Base-by-base conservation (phyloP, 176 grass and related monocot species). In the Carex parvula region DNA sequence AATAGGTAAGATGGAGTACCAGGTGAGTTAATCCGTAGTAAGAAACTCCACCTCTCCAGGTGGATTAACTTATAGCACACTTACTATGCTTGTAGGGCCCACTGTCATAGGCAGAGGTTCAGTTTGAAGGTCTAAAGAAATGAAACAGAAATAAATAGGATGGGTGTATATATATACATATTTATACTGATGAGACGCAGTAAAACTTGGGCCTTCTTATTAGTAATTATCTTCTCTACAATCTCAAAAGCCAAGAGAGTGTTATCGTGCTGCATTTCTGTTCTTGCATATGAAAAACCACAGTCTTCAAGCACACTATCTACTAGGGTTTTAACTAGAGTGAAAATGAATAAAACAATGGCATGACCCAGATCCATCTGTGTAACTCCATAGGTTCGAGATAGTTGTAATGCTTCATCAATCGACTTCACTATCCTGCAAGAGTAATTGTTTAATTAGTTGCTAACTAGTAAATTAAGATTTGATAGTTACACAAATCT, bases 371-470 rank as follows among this genome's bases (percentile, higher is more conserved):
- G 81, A 92, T 94, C 90, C 86, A 97, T 85, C 72, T 83, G 71
- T 68, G 84, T 61, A 86, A 87, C 72, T 7, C 88, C 85, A 89
- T 92, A 97, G 57, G 26, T 88, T 68, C 85, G 22, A 46, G 94
- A 92, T 86, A 97, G 88, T 71, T 90, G 84, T 85, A 97, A 60
- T 79, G 94, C 90, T 73, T 92, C 85, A 66, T 97, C 86, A 74
- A 94, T 70, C 35, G 88, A 92, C 84, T 88, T 90, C 64, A 82
- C 48, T 89, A 94, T 84, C 74, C 94, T 97, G 94, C 70, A 88
- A 63, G 15, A 80, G 20, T 53, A 87, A 81, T 61, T 37, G 3
- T 59, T 39, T 39, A 35, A 35, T 35, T 74, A 65, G 85, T 70
- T 62, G 42, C 39, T 89, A 69, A 81, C 37, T 61, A 74, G 22